Base-by-base conservation (phyloP, 2,329 filamentous ascomycete species). In the Fusarium nygamai region DNA sequence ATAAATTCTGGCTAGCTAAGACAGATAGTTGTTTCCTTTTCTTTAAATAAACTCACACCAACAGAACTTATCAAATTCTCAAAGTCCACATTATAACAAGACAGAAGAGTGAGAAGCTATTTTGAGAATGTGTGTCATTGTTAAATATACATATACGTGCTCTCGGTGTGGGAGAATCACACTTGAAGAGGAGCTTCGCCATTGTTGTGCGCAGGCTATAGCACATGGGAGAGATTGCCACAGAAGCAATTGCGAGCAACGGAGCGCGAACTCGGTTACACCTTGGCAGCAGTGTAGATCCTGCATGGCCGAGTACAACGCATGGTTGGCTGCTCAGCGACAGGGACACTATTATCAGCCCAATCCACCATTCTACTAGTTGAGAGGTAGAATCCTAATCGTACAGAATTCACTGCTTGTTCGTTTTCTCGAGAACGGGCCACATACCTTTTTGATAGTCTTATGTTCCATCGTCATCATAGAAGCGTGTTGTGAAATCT, bases 361-460 rank as follows among this genome's bases (percentile, higher is more conserved):
- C 14, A 41, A n/a, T 10, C 51, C 51, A 1, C 51, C 51, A n/a
- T 56, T 56, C 16, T 3, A 29, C 2, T 56, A 39, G 16, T 31
- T 56, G 17, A 19, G 19, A 29, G 51, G 5, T n/a, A 39, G 24
- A n/a, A 39, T 19, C 4, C 24, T 2, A 11, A 7, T 31, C 14
- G 27, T 1, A n/a, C 16, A 20, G 2, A 10, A 56, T n/a, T 31
- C 16, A 19, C 20, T n/a, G 6, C 16, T 10, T 5, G 6, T 17
- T 16, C 6, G 29, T 17, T 16, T 38, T 1, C 8, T 16, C 3
- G 5, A 19, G n/a, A 13, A 39, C 2, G 4, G 0, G 8, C 0
- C 6, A 12, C 3, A 7, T 14, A 7, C 2, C 5, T 4, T 17
- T 29, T 8, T 5, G 2, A 4, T 24, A 24, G 4, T 24, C 3